A percentile compares a stretch with the other conserved stretches of the same genome.
phyloP scores from a whole-genome alignment of 2,329 filamentous ascomycete species.

The Cladorrhinum sp. region DNA sequence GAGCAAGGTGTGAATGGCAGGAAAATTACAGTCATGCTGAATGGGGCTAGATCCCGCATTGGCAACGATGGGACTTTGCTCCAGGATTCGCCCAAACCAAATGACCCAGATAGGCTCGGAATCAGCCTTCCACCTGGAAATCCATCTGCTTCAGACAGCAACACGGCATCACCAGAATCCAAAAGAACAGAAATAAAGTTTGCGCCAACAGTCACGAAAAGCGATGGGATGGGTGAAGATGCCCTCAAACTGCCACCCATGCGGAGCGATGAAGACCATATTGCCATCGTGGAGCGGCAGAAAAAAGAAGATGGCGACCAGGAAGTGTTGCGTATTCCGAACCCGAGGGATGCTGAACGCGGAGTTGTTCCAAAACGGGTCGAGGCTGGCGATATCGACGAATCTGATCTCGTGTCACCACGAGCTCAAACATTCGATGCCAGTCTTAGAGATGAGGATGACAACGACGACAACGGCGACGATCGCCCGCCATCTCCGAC shows the following conservation, averaged over 20 bases:
- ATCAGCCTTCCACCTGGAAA: conserved; percentile 16
- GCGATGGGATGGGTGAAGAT: conserved; percentile 53
- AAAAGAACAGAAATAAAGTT: conserved; percentile 58
- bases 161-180: conserved; percentile 5
- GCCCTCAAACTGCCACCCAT: conserved; percentile 49
- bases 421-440: conserved; percentile 29
- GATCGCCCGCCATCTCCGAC: conserved; percentile 4
- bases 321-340: conserved; percentile 80
- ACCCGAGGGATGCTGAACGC: conserved; percentile 83
- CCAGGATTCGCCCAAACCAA: conserved; percentile 31
- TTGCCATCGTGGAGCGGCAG: conserved; percentile 83
- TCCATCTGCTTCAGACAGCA: conserved; percentile 3
- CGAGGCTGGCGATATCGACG: conserved; percentile 34
- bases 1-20: conserved; percentile 65
- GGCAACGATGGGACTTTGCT: conserved; percentile 60
- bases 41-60: conserved; percentile 52
- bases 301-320: conserved; percentile 62
- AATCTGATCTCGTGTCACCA: conserved; percentile 28
- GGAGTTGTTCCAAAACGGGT: conserved; percentile 67
- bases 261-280: conserved; percentile 70
- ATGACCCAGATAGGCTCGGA: conserved; percentile 30
- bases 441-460: no score
- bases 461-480: conserved; percentile 27
- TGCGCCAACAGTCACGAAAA: conserved; percentile 61
- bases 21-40: conserved; percentile 64